These are phyloP conservation scores for Warburgia ugandensis DNA, from an alignment of 164 flowering plant genomes.

Conservation along the genomic window DNA sequence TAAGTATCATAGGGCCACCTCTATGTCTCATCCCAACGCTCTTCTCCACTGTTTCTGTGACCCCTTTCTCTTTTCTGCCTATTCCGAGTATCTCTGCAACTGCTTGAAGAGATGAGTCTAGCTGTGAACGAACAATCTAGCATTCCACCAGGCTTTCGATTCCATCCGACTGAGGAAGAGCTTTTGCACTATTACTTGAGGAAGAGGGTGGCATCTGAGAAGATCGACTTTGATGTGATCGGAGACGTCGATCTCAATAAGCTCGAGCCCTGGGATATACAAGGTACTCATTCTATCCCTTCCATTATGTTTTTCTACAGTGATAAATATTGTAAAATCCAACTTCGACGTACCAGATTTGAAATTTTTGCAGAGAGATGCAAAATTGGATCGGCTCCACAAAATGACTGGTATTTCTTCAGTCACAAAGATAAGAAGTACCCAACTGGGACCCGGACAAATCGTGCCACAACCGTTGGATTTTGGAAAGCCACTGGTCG, in stretches of 20 bases:
- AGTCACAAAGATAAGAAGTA: slow-evolving; percentile 96
- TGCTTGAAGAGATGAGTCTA: slow-evolving; percentile 37
- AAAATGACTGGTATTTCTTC: slow-evolving; percentile 93
- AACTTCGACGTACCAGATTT: not conserved
- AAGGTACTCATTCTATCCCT: slow-evolving; percentile 43
- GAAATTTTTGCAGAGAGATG: slow-evolving; percentile 49
- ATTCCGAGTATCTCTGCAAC: no score
- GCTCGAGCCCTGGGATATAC: slow-evolving; percentile 96
- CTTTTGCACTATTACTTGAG: slow-evolving; percentile 79
- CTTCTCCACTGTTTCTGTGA: no score
- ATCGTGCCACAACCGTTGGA: slow-evolving; percentile 85
- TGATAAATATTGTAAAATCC: not conserved
- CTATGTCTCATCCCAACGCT: not conserved
- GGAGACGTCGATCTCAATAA: slow-evolving; percentile 89
- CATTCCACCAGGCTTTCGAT: slow-evolving; percentile 89
- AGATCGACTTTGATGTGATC: slow-evolving; percentile 85
- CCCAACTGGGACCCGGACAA: slow-evolving; percentile 85
- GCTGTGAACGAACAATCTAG: slow-evolving; percentile 70
- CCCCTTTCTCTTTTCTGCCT: no score
- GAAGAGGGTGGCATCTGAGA: slow-evolving; percentile 69
- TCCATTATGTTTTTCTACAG: not conserved
- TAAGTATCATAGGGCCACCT: no score
- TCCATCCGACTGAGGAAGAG: slow-evolving; percentile 94
- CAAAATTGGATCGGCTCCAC: slow-evolving; percentile 82
- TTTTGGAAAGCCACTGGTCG: slow-evolving; percentile 98